Conservation (phyloP, 192 early-diverging fungal genomes). For the Coemansia reversa region DNA sequence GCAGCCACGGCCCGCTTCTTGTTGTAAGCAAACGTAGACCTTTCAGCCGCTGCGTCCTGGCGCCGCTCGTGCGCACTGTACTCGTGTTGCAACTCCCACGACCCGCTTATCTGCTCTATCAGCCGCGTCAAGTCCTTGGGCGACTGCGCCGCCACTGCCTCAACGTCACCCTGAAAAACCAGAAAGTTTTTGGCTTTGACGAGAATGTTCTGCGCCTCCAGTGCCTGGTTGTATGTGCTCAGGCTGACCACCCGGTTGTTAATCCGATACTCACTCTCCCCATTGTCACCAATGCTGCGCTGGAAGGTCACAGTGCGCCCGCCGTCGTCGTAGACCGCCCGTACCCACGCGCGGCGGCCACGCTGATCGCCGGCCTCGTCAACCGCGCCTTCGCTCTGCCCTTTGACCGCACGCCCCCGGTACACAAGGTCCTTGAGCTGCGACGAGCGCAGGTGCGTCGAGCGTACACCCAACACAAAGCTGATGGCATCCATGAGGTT, state of each 20-base stretch:
- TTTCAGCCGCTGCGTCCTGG: constrained; percentile 86
- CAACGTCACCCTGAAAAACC: constrained; percentile 99
- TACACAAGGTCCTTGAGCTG: constrained; percentile 93
- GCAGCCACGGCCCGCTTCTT: constrained; percentile 84
- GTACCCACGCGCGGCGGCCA: constrained; percentile 67
- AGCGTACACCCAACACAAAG: constrained; percentile 96
- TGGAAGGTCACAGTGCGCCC: constrained; percentile 67
- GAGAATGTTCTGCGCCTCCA: constrained; percentile 89
- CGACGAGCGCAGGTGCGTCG: constrained; percentile 84
- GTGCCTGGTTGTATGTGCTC: constrained; percentile 68
- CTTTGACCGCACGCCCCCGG: constrained; percentile 59
- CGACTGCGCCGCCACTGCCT: constrained; percentile 93
- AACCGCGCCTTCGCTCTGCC: constrained; percentile 49
- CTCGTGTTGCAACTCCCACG: constrained; percentile 82
- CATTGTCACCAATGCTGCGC: constrained; percentile 65
- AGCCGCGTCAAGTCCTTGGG: constrained; percentile 89
- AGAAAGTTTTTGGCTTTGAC: constrained; percentile 97
- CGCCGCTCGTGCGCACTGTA: constrained; percentile 81
- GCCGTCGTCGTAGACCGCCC: constrained; percentile 74
- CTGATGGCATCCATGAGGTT: constrained; percentile 99
- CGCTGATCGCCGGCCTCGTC: constrained; percentile 50
- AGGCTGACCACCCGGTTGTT: constrained; percentile 72
- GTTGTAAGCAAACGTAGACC: constrained; percentile 84
- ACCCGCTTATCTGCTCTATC: constrained; percentile 97
- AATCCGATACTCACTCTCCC: constrained; percentile 85